Percentiles rank a stretch among this genome's conserved stretches.
Evolutionary conservation across 1,284 basidiomycete genomes (phyloP).

Genomic region (Cutaneotrichosporon sp.): DNA sequence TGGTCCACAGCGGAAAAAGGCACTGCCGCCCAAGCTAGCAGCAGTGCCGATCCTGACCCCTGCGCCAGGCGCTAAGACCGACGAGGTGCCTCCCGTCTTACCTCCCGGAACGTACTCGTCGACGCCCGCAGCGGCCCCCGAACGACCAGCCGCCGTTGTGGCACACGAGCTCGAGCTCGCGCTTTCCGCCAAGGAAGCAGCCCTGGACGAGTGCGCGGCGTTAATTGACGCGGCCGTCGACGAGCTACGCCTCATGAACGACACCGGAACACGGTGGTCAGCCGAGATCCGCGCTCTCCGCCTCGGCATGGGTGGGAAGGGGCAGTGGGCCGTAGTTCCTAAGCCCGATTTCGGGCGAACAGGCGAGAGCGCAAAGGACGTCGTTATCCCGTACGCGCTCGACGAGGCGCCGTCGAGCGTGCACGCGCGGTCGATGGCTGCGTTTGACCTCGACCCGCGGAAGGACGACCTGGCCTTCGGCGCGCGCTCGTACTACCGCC

Average conservation of each 20-base stretch:
- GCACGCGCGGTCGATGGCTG: conserved; percentile 41
- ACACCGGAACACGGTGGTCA: conserved; percentile 39
- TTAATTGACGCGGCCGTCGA: conserved; percentile 47
- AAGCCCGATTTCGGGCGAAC: conserved; percentile 44
- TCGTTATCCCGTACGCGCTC: conserved; percentile 51
- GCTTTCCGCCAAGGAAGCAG: conserved; percentile 38
- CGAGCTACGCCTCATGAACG: conserved; percentile 41
- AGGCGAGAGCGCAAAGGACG: conserved; percentile 33
- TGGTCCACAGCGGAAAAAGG: conserved; percentile 16
- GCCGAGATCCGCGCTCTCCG: conserved; percentile 34
- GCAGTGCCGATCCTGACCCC: not conserved
- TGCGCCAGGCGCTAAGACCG: conserved; percentile 7
- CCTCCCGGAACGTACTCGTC: conserved; percentile 37
- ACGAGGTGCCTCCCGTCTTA: conserved; percentile 34
- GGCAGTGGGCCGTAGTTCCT: conserved; percentile 46
- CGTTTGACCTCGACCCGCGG: conserved; percentile 47
- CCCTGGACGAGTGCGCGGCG: conserved; percentile 42
- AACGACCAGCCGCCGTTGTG: conserved; percentile 8
- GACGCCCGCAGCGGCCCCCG: conserved; percentile 22
- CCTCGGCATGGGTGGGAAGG: conserved; percentile 29
- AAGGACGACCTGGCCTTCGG: conserved; percentile 38
- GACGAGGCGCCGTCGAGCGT: conserved; percentile 42
- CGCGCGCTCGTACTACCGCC: conserved; percentile 32
- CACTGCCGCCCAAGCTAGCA: conserved; percentile 1
- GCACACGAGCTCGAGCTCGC: conserved; percentile 40